Base-by-base conservation (phyloP, 352 stramenopile species). In the Pythium coloratum region DNA sequence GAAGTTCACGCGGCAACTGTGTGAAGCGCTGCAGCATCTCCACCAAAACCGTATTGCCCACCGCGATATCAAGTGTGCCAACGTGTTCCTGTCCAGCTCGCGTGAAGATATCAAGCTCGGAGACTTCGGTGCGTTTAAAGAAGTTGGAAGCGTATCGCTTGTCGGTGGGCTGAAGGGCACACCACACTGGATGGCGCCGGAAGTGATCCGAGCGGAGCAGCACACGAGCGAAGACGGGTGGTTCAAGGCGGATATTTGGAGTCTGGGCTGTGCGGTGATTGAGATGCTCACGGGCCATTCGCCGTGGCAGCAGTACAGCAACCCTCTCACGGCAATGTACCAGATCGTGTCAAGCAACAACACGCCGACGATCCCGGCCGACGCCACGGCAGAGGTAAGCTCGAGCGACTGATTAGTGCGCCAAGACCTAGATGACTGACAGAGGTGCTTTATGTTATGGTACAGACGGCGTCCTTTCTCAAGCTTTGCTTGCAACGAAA, bases 211-310 rank as follows among this genome's bases (percentile, higher is more conserved):
- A 24, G 58, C 57, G 7, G 78, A 87, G 51, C 67, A 88, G 64
- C 69, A 82, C 2, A 76, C 64, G 6, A 82, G 61, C 54, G 72
- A 84, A 33, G 81, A 90, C 49, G 77, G 82, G 20, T 97, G 91
- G 91, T 89, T 94, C 62, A 83, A 89, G 55, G 93, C 93, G 14
- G 94, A 98, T 47, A 83, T 98, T 10, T 98, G 94, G 94, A 97
- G 88, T 69, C 70, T 98, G 6, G 94, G 94, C 7, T 98, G 94
- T 69, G 90, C 90, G 1, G 71, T 97, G 14, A 77, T 98, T 38
- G 94, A 98, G 74, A 98, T 98, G 94, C 70, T 98, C 44, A 98
- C 92, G 16, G 92, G 89, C 14, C 71, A 90, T 30, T 81, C 86
- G n/a, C 94, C 93, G 6, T 98, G 89, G 86, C 76, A 88, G 54